Evolutionary conservation across 1,139 yeast species (phyloP).

Genomic region (Lodderomyces theae): DNA sequence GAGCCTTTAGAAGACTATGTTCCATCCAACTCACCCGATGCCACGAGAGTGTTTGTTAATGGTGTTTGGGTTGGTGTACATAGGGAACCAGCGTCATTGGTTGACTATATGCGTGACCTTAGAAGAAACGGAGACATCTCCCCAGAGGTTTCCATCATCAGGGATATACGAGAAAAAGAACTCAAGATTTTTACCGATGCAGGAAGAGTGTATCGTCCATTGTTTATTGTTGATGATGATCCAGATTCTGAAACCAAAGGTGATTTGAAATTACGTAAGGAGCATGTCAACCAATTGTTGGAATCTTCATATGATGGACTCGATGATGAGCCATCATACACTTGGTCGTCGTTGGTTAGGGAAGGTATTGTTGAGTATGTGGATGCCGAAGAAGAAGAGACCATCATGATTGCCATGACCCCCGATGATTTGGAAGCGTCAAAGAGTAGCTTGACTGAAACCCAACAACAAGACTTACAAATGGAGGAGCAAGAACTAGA

Average conservation of each 20-base stretch:
- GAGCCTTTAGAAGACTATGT: conserved; percentile 95
- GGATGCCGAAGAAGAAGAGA: conserved; percentile 97
- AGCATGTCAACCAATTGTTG: conserved; percentile 70
- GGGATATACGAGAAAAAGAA: conserved; percentile 96
- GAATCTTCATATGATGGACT: conserved; percentile 63
- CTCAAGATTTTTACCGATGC: conserved; percentile 96
- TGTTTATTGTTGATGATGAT: conserved; percentile 86
- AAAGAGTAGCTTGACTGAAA: conserved; percentile 48
- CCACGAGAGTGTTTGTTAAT: conserved; percentile 92
- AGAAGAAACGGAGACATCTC: conserved; percentile 96
- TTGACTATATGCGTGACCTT: conserved; percentile 84
- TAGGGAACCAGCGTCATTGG: conserved; percentile 88
- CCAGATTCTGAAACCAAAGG: conserved; percentile 72
- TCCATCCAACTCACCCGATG: conserved; percentile 87
- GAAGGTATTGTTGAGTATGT: conserved; percentile 92
- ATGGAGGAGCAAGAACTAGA: conserved; percentile 55
- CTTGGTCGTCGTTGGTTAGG: conserved; percentile 81
- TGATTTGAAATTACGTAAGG: conserved; percentile 79
- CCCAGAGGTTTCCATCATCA: conserved; percentile 92
- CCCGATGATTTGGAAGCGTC: conserved; percentile 90
- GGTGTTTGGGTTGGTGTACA: conserved; percentile 99
- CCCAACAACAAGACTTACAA: conserved; percentile 34
- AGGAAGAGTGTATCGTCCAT: conserved; percentile 95
- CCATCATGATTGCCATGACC: conserved; percentile 97
- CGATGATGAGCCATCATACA: conserved; percentile 59